Conservation (phyloP, 306 rosid species). For the Cucurbita ficifolia region DNA sequence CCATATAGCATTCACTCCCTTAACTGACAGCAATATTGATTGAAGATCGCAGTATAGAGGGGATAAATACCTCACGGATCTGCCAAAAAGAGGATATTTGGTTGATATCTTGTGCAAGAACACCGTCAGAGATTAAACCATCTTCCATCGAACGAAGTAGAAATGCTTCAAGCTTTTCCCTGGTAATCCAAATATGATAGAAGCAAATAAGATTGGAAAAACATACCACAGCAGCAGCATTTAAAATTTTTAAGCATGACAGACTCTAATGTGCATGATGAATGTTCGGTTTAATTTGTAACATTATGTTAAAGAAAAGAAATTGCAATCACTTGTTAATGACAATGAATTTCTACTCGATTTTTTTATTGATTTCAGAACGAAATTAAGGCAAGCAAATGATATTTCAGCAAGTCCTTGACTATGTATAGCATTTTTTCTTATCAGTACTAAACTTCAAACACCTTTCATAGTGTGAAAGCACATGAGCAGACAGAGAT, state of each 20-base stretch:
- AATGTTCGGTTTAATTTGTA: background rate
- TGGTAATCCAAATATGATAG: constrained; percentile 21
- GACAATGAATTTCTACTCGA: background rate
- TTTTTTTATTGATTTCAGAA: background rate
- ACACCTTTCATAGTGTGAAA: background rate
- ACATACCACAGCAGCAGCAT: background rate
- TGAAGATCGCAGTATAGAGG: background rate
- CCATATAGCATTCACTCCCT: constrained; percentile 1
- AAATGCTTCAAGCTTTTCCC: constrained; percentile 95
- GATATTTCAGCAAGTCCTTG: background rate
- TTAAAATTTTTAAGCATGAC: background rate
- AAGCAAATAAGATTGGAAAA: background rate
- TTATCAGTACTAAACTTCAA: background rate
- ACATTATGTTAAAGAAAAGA: background rate
- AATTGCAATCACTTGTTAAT: background rate
- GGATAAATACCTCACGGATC: constrained; percentile 67
- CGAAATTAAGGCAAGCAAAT: background rate
- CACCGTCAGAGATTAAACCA: constrained; percentile 82
- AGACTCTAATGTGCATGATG: background rate
- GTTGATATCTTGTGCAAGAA: constrained; percentile 85
- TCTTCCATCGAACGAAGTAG: constrained; percentile 68
- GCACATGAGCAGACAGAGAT: background rate
- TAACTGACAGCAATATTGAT: constrained; percentile 2
- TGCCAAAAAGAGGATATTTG: constrained; percentile 88
- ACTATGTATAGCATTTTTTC: background rate